Conservation (phyloP, 176 grass and related monocot species). For the Thinopyrum elongatum region DNA sequence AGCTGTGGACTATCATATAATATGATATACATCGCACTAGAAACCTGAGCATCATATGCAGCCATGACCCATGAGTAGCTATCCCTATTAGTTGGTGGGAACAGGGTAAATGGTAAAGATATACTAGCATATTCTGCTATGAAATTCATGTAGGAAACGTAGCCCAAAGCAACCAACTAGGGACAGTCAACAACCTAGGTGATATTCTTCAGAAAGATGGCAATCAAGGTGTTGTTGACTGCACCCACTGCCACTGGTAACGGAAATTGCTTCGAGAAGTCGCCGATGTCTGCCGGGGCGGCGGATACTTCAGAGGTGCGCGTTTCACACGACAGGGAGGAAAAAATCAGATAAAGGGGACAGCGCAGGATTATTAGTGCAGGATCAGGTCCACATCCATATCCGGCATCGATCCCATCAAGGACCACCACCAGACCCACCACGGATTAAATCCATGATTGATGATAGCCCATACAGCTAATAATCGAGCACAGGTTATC, state of each 20-base stretch:
- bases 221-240: not conserved
- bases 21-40: not conserved
- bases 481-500: not conserved
- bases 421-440: slow-evolving; percentile 10
- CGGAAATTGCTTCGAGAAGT: not conserved
- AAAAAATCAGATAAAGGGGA: not conserved
- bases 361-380: not conserved
- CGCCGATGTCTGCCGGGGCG: not conserved
- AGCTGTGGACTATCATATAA: not conserved
- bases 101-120: slow-evolving; percentile 15
- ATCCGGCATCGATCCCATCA: not conserved
- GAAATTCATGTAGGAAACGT: not conserved
- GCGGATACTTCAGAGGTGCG: not conserved
- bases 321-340: slow-evolving; percentile 4
- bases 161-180: not conserved
- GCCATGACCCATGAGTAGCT: not conserved
- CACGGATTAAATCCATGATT: not conserved
- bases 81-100: not conserved
- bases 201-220: not conserved
- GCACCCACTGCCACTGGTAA: not conserved
- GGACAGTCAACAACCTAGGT: not conserved
- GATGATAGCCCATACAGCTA: not conserved
- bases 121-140: not conserved
- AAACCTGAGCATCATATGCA: not conserved
- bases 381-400: slow-evolving; percentile 8